A percentile compares a stretch with the other conserved stretches of the same genome.
These are phyloP conservation scores for Amanita muscaria DNA, from an alignment of 768 basidiomycete species.

Conservation along the genomic window DNA sequence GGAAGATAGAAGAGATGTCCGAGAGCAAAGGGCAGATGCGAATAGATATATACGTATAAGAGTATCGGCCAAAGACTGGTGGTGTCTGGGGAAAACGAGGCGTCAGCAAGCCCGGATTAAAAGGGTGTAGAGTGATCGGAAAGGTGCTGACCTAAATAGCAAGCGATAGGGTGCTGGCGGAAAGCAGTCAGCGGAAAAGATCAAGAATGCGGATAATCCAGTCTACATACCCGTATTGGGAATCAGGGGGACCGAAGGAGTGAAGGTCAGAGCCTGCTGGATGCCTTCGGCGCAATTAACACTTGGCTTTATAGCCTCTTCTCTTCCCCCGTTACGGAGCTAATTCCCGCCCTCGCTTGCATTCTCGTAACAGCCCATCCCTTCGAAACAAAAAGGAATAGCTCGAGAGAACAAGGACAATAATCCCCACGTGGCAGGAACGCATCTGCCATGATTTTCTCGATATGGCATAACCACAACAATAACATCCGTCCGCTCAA, in stretches of 20 bases:
- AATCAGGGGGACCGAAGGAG: conserved; percentile 8
- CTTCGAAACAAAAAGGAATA: conserved; percentile 6
- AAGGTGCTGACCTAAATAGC: conserved; percentile 7
- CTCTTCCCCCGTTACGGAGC: neutral
- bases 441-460: neutral
- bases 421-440: too few species aligned
- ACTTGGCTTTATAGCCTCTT: conserved; percentile 3
- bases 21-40: conserved; percentile 6
- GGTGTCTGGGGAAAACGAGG: conserved; percentile 9
- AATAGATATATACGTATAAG: conserved; percentile 10
- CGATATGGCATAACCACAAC: neutral
- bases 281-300: neutral
- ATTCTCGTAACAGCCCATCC: neutral
- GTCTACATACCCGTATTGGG: conserved; percentile 5
- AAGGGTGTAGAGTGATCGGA: conserved; percentile 8
- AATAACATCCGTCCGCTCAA: neutral
- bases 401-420: conserved; percentile 4
- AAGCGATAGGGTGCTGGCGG: conserved; percentile 4
- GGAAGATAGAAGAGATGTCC: too few species aligned
- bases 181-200: conserved; percentile 9
- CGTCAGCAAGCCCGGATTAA: conserved; percentile 8
- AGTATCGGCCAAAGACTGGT: conserved; percentile 5
- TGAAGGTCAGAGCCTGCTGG: conserved; percentile 7
- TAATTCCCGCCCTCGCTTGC: too few species aligned
- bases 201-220: conserved; percentile 8